phyloP scores from a whole-genome alignment of 2,329 filamentous ascomycete genomes.

The Phaeoacremonium minimum region DNA sequence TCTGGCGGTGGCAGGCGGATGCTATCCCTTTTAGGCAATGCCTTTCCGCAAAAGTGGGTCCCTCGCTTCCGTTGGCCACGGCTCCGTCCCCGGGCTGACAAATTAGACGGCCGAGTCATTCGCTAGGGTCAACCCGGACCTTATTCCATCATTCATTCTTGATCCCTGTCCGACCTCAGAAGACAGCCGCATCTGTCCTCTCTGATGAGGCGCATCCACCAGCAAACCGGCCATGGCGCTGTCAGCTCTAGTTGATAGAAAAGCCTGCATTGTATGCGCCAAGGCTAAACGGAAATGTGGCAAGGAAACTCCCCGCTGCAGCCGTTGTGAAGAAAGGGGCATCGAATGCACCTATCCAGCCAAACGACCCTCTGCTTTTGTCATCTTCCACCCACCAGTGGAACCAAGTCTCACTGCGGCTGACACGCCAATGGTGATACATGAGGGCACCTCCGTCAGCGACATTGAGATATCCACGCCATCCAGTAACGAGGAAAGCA shows the following conservation, averaged over 20 bases:
- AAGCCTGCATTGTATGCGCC: slow-evolving; percentile 15
- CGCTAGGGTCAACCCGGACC: too few species aligned
- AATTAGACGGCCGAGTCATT: too few species aligned
- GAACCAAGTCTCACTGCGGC: not conserved
- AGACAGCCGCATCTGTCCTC: not conserved
- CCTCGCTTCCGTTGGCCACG: too few species aligned
- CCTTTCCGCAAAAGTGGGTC: too few species aligned
- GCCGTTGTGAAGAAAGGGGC: slow-evolving; percentile 13
- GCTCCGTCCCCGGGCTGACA: too few species aligned
- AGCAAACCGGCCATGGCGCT: not conserved
- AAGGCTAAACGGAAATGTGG: slow-evolving; percentile 17
- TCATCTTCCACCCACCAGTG: not conserved
- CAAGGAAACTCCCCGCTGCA: slow-evolving; percentile 14
- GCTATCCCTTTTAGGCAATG: too few species aligned
- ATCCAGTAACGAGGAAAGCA: not conserved
- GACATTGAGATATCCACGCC: not conserved
- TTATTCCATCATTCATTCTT: too few species aligned
- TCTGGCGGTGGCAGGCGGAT: too few species aligned
- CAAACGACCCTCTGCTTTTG: not conserved
- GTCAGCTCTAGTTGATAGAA: slow-evolving; percentile 5
- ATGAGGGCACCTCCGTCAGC: not conserved
- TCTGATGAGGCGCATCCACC: not conserved
- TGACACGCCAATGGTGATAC: too few species aligned
- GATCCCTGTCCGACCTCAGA: too few species aligned
- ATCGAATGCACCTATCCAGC: slow-evolving; percentile 15